A percentile compares a stretch with the other conserved stretches of the same genome.
Conservation (phyloP, 2,329 filamentous ascomycete species). For the Colletotrichum cordylinicola region DNA sequence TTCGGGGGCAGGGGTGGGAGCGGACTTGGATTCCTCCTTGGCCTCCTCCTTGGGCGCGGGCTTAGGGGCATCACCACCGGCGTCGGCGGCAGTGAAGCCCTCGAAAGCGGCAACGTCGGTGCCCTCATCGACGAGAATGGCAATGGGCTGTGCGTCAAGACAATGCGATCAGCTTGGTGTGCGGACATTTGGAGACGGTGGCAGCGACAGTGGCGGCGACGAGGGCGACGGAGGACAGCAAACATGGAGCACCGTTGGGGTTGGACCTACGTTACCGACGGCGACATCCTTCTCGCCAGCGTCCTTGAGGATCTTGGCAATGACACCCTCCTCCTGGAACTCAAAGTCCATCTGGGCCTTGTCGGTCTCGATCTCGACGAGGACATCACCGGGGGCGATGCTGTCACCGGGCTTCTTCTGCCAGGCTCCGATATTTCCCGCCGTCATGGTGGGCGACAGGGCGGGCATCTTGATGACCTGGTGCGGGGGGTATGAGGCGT, state of each 20-base stretch:
- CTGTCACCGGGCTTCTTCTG: slow-evolving; percentile 95
- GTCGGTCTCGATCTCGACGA: slow-evolving; percentile 99
- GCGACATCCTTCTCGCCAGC: slow-evolving; percentile 92
- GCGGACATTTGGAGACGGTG: slow-evolving; percentile 6
- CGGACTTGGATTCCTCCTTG: slow-evolving; percentile 67
- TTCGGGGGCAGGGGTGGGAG: slow-evolving; percentile 59
- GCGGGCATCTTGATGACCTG: slow-evolving; percentile 98
- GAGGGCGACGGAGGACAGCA: not conserved
- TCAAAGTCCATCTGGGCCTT: slow-evolving; percentile 99
- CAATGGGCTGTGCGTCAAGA: slow-evolving; percentile 76
- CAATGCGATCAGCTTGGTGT: slow-evolving; percentile 3
- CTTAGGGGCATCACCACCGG: slow-evolving; percentile 78
- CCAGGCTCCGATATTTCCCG: slow-evolving; percentile 96
- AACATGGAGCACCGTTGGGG: not conserved
- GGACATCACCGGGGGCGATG: slow-evolving; percentile 88
- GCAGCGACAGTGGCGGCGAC: not conserved
- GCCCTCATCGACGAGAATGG: slow-evolving; percentile 91
- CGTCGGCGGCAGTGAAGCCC: slow-evolving; percentile 86
- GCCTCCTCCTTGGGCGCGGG: slow-evolving; percentile 71
- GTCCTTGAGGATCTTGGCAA: slow-evolving; percentile 93
- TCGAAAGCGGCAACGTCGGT: slow-evolving; percentile 88
- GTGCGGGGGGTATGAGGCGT: slow-evolving; percentile 91
- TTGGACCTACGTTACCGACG: slow-evolving; percentile 84
- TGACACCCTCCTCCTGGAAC: slow-evolving; percentile 96
- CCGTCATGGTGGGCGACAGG: slow-evolving; percentile 95